Conservation (phyloP, 306 rosid genomes). For the Calophaca sinica region DNA sequence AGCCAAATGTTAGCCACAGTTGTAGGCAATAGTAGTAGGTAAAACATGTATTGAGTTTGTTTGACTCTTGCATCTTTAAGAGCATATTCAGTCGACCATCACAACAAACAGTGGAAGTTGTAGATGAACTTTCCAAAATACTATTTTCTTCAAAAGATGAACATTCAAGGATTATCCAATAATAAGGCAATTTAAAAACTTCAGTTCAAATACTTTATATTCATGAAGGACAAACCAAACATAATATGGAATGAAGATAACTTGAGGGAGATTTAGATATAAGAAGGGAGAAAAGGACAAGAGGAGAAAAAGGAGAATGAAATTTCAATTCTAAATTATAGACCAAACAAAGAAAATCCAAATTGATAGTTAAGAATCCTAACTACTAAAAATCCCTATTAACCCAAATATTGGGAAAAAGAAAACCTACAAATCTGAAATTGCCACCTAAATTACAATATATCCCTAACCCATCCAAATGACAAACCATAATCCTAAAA, state of each 20-base stretch:
- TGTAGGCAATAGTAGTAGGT: not conserved
- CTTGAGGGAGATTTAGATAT: not conserved
- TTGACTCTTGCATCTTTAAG: too few relatives aligned
- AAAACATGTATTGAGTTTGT: not conserved
- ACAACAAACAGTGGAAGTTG: not conserved
- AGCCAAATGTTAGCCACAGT: too few relatives aligned
- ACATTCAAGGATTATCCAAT: not conserved
- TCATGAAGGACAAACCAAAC: slow-evolving; percentile 4
- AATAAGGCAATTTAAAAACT: slow-evolving; percentile 1
- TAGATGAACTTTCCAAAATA: not conserved
- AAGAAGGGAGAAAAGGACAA: not conserved
- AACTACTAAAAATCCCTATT: slow-evolving; percentile 21
- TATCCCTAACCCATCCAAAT: not conserved
- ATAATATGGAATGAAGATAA: not conserved
- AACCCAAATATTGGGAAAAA: slow-evolving; percentile 8
- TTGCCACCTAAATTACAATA: not conserved
- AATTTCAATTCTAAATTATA: slow-evolving; percentile 19
- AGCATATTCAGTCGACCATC: not conserved
- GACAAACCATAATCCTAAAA: not conserved
- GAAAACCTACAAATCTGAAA: not conserved
- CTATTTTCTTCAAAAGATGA: slow-evolving; percentile 21
- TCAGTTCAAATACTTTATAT: not conserved
- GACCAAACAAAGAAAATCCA: slow-evolving; percentile 3
- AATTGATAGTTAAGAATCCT: slow-evolving; percentile 19
- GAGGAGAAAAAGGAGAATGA: not conserved